Evolutionary conservation across 1,284 basidiomycete genomes (phyloP), one percentile per base, ranked within the genome.

Genomic region (Sphaerobolus stellatus): DNA sequence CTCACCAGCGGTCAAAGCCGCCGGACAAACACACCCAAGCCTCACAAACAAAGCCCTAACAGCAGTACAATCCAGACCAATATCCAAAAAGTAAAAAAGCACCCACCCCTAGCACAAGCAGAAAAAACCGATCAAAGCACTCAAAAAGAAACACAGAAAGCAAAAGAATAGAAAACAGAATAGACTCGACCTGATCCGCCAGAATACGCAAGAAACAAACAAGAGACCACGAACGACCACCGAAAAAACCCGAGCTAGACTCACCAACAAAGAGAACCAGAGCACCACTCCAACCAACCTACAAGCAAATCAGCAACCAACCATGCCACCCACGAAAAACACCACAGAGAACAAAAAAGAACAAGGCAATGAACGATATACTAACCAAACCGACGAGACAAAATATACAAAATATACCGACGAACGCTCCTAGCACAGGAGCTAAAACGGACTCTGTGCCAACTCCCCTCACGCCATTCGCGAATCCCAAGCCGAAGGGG

Each of bases 271-370:
- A 82, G 27, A 76, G 72, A 1, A 82, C 68, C 14, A 81, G 70
- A 56, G 77, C 72, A 8, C 80, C 80, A 69, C 81, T 82, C 64
- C 77, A 78, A 31, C 79, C 79, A 4, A 83, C 70, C 64, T 83
- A 81, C 58, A 83, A 81, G 61, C 79, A 81, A 62, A 82, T 83
- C 9, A 80, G 82, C 27, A 82, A 69, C 49, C 77, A 75, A 70
- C 83, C 83, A 50, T 50, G 79, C 78, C n/a, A n/a, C n/a, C n/a
- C n/a, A n/a, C n/a, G n/a, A n/a, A n/a, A n/a, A n/a, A n/a, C n/a
- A n/a, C n/a, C n/a, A n/a, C n/a, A n/a, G n/a, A n/a, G n/a, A n/a
- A n/a, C n/a, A n/a, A n/a, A n/a, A n/a, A n/a, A n/a, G n/a, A n/a
- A n/a, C n/a, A n/a, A n/a, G n/a, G n/a, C n/a, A n/a, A n/a, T n/a